phyloP scores from a whole-genome alignment of 2,329 filamentous ascomycete genomes.

The Ambrosiella xylebori region DNA sequence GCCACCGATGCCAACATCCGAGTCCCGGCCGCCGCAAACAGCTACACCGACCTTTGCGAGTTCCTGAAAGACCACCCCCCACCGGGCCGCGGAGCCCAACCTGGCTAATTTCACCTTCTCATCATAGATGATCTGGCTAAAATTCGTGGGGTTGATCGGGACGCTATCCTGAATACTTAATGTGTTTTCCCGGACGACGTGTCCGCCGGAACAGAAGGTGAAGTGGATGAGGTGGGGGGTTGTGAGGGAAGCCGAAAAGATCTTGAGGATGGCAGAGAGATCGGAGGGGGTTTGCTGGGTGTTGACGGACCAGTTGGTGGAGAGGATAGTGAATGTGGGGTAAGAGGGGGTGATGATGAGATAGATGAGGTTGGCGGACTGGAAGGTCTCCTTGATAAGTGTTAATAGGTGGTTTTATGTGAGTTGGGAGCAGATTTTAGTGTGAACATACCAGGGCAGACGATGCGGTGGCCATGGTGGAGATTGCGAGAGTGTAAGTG shows the following conservation, averaged over 20 bases:
- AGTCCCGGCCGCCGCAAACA: conserved; percentile 22
- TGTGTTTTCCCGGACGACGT: conserved; percentile 17
- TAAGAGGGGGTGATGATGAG: neutral
- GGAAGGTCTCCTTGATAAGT: neutral
- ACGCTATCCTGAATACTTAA: conserved; percentile 14
- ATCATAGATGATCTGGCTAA: neutral
- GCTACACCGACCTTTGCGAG: conserved; percentile 20
- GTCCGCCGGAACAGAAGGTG: conserved; percentile 21
- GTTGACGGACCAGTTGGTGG: neutral
- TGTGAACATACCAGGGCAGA: too few species aligned
- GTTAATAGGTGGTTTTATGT: neutral
- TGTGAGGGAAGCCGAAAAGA: neutral
- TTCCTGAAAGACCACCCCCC: conserved; percentile 19
- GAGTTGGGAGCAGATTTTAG: neutral
- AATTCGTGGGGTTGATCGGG: neutral
- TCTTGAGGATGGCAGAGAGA: neutral
- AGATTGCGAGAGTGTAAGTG: too few species aligned
- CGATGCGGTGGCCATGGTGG: too few species aligned
- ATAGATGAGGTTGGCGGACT: neutral
- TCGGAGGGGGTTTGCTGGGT: neutral
- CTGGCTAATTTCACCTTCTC: neutral
- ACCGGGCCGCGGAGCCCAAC: conserved; percentile 29
- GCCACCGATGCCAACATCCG: neutral
- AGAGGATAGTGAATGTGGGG: neutral
- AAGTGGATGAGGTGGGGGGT: conserved; percentile 20